A percentile compares a stretch with the other conserved stretches of the same genome.
These are phyloP conservation scores for Neltuma alba DNA, from an alignment of 306 rosid genomes.

Conservation along the genomic window DNA sequence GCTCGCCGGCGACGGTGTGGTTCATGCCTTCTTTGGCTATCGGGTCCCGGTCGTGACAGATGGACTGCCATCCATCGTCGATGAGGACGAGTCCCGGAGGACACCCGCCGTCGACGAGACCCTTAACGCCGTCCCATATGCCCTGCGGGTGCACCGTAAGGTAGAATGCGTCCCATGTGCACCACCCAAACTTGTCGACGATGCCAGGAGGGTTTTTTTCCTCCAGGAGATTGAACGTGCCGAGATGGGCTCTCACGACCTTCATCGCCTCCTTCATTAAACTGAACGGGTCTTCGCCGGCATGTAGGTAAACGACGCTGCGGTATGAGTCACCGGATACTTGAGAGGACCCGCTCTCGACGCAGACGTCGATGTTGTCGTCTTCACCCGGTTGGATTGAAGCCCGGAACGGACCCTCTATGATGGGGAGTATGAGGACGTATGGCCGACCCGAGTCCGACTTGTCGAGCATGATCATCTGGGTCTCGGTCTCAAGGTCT, in stretches of 20 bases:
- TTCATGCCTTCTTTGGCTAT: conserved; percentile 69
- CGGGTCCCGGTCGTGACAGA: conserved; percentile 69
- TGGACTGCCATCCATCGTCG: conserved; percentile 96
- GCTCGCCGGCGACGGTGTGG: conserved; percentile 76
- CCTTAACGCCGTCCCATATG: conserved; percentile 62
- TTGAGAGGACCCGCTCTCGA: conserved; percentile 76
- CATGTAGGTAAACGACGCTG: conserved; percentile 63
- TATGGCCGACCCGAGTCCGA: conserved; percentile 60
- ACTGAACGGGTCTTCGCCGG: conserved; percentile 60
- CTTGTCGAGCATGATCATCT: conserved; percentile 67
- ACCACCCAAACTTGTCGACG: conserved; percentile 92
- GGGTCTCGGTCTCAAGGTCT: conserved; percentile 87
- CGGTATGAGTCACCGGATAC: conserved; percentile 33
- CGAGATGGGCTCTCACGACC: conserved; percentile 57
- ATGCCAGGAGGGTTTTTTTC: conserved; percentile 82
- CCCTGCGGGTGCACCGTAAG: conserved; percentile 85
- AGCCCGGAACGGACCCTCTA: conserved; percentile 69
- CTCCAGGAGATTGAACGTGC: conserved; percentile 70
- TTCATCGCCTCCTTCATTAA: conserved; percentile 75
- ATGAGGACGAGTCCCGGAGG: conserved; percentile 84
- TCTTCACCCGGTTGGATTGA: conserved; percentile 55
- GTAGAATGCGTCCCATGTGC: conserved; percentile 98
- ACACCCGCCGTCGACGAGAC: conserved; percentile 73
- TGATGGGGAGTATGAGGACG: conserved; percentile 68
- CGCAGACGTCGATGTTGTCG: conserved; percentile 65